Base-by-base conservation (phyloP, 1,284 basidiomycete species). In the Austroboletus sp. region DNA sequence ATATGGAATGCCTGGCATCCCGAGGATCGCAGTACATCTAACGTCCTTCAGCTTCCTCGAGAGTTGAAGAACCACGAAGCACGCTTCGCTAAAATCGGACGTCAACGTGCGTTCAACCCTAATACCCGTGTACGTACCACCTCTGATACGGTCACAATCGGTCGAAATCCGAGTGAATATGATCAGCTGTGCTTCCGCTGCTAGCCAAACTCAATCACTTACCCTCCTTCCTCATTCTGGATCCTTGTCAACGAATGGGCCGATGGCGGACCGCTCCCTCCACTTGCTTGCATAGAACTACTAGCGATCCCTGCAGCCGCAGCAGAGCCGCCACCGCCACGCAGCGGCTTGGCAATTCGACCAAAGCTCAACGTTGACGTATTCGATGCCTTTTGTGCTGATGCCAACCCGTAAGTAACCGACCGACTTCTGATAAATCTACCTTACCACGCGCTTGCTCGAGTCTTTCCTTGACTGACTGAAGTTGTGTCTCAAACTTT, bases 301-400 rank as follows among this genome's bases (percentile, higher is more conserved):
- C 70, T 59, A 13, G 67, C 57, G 27, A 50, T 46, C 30, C 53
- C 66, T 38, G 71, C 61, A 40, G 68, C 63, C 21, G 70, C 69
- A 25, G 64, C 65, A 31, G 70, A 76, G 40, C 88, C 89, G 42
- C 89, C 89, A 23, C 92, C 93, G 15, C 94, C 94, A 54, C 95
- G 80, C 51, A 98, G 71, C 11, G 95, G 95, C 71, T 98, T 98
- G 43, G 95, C 95, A 55, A 98, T 98, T 37, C 95, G 80, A 38
- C 91, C 91, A 70, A 94, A 94, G 65, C 73, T 85, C 57, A 93
- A 73, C 46, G 85, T 76, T 10, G 83, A 80, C 19, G 78, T 70
- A 31, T 73, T 70, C 47, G 82, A 76, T 50, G 80, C 76, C 69
- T 89, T 89, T 79, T 84, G 84, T 17, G 87, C 88, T 89, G 64